A percentile compares a stretch with the other conserved stretches of the same genome.
Evolutionary conservation across 257 asterid genomes (phyloP).

Genomic region (Solanum paucissectum): DNA sequence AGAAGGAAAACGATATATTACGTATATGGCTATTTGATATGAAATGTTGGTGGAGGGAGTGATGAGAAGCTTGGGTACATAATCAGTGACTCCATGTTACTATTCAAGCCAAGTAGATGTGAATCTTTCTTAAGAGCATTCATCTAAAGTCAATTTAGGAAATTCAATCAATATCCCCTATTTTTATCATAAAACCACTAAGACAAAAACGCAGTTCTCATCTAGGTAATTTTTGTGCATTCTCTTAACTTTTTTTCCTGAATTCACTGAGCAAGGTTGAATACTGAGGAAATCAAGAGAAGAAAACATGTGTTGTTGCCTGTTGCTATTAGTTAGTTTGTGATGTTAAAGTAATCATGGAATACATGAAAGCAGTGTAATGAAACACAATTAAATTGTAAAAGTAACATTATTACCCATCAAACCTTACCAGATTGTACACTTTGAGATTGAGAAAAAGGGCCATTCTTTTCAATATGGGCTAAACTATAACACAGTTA

Average conservation of each 20-base stretch:
- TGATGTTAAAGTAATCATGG: neutral
- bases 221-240: neutral
- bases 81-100: neutral
- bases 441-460: neutral
- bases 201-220: neutral
- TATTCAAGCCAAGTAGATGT: neutral
- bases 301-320: neutral
- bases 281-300: neutral
- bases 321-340: neutral
- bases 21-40: neutral
- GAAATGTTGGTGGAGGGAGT: neutral
- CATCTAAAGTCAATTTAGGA: neutral
- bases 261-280: neutral
- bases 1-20: neutral
- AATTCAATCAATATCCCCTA: neutral
- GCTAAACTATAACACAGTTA: neutral
- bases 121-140: neutral
- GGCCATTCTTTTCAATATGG: neutral
- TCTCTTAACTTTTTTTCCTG: neutral
- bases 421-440: neutral
- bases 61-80: neutral
- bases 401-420: neutral
- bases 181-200: neutral
- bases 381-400: neutral
- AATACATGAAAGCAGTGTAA: neutral